These are phyloP conservation scores for Sporodiniella umbellata DNA, from an alignment of 371 early-diverging fungal genomes.

Conservation along the genomic window DNA sequence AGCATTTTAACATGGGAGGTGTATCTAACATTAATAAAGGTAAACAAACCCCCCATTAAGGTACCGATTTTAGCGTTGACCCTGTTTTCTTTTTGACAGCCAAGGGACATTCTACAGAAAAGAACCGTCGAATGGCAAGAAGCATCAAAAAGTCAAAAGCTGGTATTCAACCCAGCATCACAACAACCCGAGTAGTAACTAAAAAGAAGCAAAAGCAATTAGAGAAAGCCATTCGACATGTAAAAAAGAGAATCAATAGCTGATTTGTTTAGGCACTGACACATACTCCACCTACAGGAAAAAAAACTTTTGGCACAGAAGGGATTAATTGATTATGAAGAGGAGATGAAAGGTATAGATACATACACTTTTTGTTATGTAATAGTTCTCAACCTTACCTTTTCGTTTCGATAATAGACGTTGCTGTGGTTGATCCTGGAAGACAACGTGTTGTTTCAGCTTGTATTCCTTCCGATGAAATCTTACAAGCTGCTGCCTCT, in stretches of 20 bases:
- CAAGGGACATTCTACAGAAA: conserved; percentile 21
- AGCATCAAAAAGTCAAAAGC: conserved; percentile 14
- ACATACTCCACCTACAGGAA: no score
- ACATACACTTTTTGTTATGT: background rate
- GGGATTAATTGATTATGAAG: conserved; percentile 40
- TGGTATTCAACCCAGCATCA: conserved; percentile 14
- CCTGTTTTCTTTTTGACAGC: conserved; percentile 2
- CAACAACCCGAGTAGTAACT: conserved; percentile 25
- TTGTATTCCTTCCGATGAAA: conserved; percentile 31
- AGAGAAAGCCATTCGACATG: conserved; percentile 34
- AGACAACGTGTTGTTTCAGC: conserved; percentile 30
- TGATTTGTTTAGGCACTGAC: no score
- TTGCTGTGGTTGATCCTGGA: conserved; percentile 22
- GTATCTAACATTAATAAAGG: conserved; percentile 24
- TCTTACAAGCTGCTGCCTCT: conserved; percentile 43
- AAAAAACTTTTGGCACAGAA: conserved; percentile 28
- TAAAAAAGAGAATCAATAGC: conserved; percentile 13
- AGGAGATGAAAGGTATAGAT: conserved; percentile 41
- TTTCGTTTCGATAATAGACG: conserved; percentile 18
- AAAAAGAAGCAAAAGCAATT: conserved; percentile 48
- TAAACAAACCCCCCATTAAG: background rate
- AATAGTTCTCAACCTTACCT: no score
- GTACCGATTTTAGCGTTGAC: no score
- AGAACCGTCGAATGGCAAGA: conserved; percentile 11
- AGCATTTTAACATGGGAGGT: no score